phyloP scores from a whole-genome alignment of 768 basidiomycete species.

The Russula ochroleuca region DNA sequence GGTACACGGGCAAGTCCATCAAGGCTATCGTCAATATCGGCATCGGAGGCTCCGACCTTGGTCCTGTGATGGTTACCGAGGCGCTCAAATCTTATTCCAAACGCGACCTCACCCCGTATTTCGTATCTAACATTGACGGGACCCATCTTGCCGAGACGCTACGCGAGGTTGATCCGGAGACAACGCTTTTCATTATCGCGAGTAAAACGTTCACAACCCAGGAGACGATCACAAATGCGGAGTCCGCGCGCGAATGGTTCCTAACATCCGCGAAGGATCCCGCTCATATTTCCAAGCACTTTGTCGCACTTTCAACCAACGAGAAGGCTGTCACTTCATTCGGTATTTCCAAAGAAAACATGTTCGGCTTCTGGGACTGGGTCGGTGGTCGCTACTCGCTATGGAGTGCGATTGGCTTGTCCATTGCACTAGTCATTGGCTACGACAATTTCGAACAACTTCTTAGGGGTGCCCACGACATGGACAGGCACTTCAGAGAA shows the following conservation, averaged over 20 bases:
- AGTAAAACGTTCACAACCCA: constrained; percentile 99
- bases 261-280: constrained; percentile 75
- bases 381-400: constrained; percentile 97
- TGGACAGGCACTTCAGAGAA: constrained; percentile 96
- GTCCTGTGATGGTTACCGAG: constrained; percentile 99
- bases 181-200: constrained; percentile 97
- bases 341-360: constrained; percentile 86
- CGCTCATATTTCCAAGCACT: constrained; percentile 95
- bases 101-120: constrained; percentile 80
- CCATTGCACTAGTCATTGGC: constrained; percentile 89
- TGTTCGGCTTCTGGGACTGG: constrained; percentile 99
- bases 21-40: constrained; percentile 97
- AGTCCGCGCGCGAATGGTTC: constrained; percentile 94
- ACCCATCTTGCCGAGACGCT: constrained; percentile 93
- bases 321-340: constrained; percentile 89
- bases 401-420: constrained; percentile 97
- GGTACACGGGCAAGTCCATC: constrained; percentile 95
- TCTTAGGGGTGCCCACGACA: constrained; percentile 88
- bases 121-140: constrained; percentile 98
- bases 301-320: constrained; percentile 97
- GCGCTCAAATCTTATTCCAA: constrained; percentile 91
- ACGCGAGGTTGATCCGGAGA: constrained; percentile 77
- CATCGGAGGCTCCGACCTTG: constrained; percentile 96
- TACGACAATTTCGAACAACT: constrained; percentile 91
- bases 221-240: constrained; percentile 99